These are phyloP conservation scores for Hyaloperonospora brassicae DNA, from an alignment of 352 stramenopile species.

Conservation along the genomic window DNA sequence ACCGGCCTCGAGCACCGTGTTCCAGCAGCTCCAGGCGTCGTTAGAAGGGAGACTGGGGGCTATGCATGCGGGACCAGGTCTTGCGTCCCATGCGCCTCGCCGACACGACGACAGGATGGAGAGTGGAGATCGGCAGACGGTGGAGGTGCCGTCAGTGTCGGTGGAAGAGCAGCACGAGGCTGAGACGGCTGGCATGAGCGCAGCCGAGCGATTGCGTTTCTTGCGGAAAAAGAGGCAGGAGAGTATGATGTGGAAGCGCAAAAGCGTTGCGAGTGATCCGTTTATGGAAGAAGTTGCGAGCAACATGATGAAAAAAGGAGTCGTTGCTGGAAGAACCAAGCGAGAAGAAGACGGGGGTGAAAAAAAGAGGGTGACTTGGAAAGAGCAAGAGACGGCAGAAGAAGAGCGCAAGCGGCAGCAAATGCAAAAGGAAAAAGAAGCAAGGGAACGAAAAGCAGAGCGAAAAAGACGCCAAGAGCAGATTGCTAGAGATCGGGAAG, in stretches of 20 bases:
- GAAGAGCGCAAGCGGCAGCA: constrained; percentile 31
- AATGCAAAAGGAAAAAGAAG: constrained; percentile 25
- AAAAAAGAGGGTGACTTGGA: constrained; percentile 22
- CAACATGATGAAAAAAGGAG: constrained; percentile 69
- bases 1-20: constrained; percentile 28
- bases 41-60: constrained; percentile 33
- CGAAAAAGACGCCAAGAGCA: constrained; percentile 24
- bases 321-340: constrained; percentile 8
- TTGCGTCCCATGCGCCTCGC: constrained; percentile 23
- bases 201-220: constrained; percentile 52
- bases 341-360: constrained; percentile 10
- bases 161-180: constrained; percentile 43
- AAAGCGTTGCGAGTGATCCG: constrained; percentile 41
- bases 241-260: constrained; percentile 40
- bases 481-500: constrained; percentile 22
- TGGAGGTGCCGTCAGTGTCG: constrained; percentile 12
- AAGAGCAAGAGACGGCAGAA: constrained; percentile 26
- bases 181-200: constrained; percentile 53
- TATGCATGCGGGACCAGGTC: constrained; percentile 14
- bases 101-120: constrained; percentile 8
- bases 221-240: constrained; percentile 56
- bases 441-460: constrained; percentile 21
- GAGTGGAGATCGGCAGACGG: background rate
- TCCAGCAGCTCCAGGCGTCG: constrained; percentile 51
- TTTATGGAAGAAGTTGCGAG: constrained; percentile 59